Evolutionary conservation across 23 red algal genomes (phyloP).

Genomic region (Agarophyton chilense): DNA sequence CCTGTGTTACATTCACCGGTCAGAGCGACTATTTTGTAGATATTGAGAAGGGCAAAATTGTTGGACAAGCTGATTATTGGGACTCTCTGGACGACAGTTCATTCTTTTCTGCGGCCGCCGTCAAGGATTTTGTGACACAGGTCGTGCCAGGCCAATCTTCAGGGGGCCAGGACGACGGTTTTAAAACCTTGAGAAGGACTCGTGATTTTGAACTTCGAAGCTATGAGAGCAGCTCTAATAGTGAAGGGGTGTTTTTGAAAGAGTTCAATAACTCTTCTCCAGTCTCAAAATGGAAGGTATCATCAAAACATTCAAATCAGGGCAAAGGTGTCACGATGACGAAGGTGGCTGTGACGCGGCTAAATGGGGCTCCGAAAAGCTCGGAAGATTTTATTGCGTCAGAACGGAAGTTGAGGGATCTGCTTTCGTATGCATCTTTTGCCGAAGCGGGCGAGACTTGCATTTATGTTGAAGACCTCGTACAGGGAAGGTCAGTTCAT

Average conservation of each 20-base stretch:
- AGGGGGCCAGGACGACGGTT: background rate
- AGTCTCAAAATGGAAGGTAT: background rate
- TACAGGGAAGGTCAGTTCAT: slow-evolving; percentile 5
- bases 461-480: background rate
- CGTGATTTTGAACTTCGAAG: slow-evolving; percentile 6
- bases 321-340: background rate
- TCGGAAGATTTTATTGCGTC: background rate
- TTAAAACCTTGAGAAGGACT: slow-evolving; percentile 30
- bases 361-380: background rate
- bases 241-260: background rate
- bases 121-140: slow-evolving; percentile 41
- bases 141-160: background rate
- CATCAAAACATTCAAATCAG: background rate
- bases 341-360: background rate
- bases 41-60: slow-evolving; percentile 13
- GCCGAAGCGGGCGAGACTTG: background rate
- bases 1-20: slow-evolving; percentile 73
- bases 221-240: background rate
- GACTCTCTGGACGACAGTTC: slow-evolving; percentile 68
- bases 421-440: background rate
- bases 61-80: slow-evolving; percentile 72
- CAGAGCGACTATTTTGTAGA: slow-evolving; percentile 69
- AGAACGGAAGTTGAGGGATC: background rate
- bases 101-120: slow-evolving; percentile 25
- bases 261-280: background rate